phyloP scores from a whole-genome alignment of 192 early-diverging fungal species.

The Entrophospora sp. region DNA sequence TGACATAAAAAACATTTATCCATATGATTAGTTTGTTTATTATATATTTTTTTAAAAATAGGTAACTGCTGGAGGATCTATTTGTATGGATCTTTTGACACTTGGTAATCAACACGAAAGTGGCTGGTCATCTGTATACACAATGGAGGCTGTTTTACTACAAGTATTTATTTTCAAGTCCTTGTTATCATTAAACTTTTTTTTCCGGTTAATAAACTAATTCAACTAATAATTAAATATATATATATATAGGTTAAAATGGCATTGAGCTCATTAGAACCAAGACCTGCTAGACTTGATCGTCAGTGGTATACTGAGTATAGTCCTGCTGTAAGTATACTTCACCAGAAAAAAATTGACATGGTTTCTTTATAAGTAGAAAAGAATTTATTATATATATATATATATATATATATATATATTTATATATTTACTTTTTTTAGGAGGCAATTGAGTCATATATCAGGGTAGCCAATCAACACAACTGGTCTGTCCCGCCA shows the following conservation, averaged over 20 bases:
- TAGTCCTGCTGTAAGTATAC: conserved; percentile 6
- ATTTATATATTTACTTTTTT: background rate
- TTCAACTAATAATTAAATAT: background rate
- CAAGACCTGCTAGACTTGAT: conserved; percentile 34
- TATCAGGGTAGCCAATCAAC: conserved; percentile 27
- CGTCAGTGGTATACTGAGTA: conserved; percentile 27
- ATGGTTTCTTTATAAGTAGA: background rate
- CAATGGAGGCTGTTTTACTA: conserved; percentile 31
- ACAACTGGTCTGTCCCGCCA: conserved; percentile 27
- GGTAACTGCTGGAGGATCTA: conserved; percentile 34
- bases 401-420: background rate
- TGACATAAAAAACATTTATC: no score
- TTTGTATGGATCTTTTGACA: conserved; percentile 34
- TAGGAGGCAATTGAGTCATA: conserved; percentile 31
- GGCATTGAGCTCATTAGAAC: conserved; percentile 29
- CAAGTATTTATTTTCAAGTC: background rate
- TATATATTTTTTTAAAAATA: no score
- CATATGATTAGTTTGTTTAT: no score
- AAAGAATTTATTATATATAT: background rate
- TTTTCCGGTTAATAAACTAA: background rate
- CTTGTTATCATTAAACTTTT: no score
- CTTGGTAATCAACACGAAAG: conserved; percentile 13
- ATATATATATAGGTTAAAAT: conserved; percentile 19
- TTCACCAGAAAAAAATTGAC: background rate
- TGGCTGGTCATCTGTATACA: conserved; percentile 27